Evolutionary conservation across 495 filamentous ascomycete genomes (phyloP).

Genomic region (Penicilliopsis zonata): DNA sequence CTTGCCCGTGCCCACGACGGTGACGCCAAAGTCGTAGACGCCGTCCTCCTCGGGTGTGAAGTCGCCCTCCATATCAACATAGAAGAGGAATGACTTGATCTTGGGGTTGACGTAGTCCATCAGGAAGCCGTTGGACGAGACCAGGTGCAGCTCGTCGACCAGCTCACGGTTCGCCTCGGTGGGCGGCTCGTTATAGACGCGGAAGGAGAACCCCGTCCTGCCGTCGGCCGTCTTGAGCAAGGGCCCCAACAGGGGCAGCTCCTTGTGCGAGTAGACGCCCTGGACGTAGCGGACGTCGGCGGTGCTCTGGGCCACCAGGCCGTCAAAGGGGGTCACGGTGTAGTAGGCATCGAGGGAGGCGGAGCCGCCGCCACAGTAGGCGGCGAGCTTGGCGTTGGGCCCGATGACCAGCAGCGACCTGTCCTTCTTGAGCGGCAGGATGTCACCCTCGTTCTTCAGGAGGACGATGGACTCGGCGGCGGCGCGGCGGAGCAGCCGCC

Average conservation of each 20-base stretch:
- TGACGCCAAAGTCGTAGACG: constrained; percentile 63
- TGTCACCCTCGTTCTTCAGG: constrained; percentile 58
- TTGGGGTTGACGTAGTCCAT: constrained; percentile 52
- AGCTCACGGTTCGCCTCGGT: constrained; percentile 28
- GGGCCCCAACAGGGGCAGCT: constrained; percentile 43
- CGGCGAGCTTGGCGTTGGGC: constrained; percentile 65
- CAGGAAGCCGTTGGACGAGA: constrained; percentile 42
- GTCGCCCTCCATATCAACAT: constrained; percentile 47
- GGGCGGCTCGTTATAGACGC: constrained; percentile 45
- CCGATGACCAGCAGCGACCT: constrained; percentile 65
- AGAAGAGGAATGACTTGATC: constrained; percentile 40
- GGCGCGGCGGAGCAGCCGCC: constrained; percentile 51
- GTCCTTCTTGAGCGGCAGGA: constrained; percentile 53
- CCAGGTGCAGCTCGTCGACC: constrained; percentile 42
- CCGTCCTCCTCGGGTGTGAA: constrained; percentile 50
- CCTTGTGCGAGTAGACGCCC: constrained; percentile 49
- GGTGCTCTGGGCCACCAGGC: constrained; percentile 42
- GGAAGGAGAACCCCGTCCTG: constrained; percentile 44
- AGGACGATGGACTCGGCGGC: constrained; percentile 65
- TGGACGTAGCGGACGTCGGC: constrained; percentile 30
- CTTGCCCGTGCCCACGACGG: constrained; percentile 60
- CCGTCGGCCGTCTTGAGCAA: constrained; percentile 36
- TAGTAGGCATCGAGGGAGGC: constrained; percentile 74
- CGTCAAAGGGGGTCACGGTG: constrained; percentile 55
- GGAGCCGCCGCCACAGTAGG: constrained; percentile 71